Evolutionary conservation across 1,284 basidiomycete species (phyloP).

Genomic region (Pseudozyma pruni): DNA sequence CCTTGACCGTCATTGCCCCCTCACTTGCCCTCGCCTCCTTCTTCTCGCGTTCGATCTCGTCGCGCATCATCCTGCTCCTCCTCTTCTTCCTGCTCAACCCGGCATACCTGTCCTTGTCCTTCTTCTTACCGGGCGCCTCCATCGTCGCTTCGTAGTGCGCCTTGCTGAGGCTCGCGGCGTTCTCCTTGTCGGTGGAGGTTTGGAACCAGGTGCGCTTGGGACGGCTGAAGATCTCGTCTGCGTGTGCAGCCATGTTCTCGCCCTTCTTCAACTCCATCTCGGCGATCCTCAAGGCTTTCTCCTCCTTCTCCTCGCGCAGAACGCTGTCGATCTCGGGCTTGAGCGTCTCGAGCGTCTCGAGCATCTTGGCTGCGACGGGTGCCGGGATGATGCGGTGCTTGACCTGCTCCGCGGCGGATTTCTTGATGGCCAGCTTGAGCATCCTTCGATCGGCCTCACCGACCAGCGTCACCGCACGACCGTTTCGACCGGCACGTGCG

Average conservation of each 20-base stretch:
- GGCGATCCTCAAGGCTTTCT: constrained; percentile 78
- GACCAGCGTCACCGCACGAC: constrained; percentile 87
- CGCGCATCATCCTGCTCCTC: constrained; percentile 55
- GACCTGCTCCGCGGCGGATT: constrained; percentile 83
- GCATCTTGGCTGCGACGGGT: constrained; percentile 81
- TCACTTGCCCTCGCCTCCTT: constrained; percentile 14
- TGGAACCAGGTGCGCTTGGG: constrained; percentile 99
- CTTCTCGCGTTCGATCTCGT: constrained; percentile 57
- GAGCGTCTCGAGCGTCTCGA: constrained; percentile 77
- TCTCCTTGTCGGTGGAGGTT: constrained; percentile 80
- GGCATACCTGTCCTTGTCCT: constrained; percentile 42
- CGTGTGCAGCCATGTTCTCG: constrained; percentile 93
- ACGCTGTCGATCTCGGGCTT: constrained; percentile 85
- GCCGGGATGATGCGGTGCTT: constrained; percentile 87
- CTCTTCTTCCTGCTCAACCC: constrained; percentile 60
- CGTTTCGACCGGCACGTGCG: constrained; percentile 45
- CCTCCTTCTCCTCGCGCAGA: constrained; percentile 91
- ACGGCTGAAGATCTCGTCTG: constrained; percentile 91
- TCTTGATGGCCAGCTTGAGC: constrained; percentile 94
- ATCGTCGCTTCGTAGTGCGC: constrained; percentile 55
- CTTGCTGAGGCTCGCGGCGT: constrained; percentile 53
- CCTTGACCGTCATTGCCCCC: constrained; percentile 21
- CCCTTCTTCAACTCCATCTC: constrained; percentile 98
- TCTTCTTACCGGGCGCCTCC: constrained; percentile 27
- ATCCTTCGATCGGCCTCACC: constrained; percentile 96